Evolutionary conservation across 2,329 filamentous ascomycete species (phyloP), one percentile per base, ranked within the genome.

Genomic region (Myriosclerotinia duriaeana): DNA sequence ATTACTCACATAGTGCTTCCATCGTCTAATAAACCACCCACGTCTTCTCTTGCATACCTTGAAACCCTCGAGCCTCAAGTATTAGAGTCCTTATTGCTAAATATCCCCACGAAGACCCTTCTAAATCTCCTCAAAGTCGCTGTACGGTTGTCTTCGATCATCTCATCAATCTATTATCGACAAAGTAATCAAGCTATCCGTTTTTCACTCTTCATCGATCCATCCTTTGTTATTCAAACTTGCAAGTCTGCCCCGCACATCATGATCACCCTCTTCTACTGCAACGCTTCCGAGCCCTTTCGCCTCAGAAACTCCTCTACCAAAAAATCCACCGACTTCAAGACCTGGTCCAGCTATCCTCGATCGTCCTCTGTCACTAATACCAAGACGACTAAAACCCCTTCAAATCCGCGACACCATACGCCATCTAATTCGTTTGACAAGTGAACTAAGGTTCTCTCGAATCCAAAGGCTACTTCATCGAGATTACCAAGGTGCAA

Each of bases 251-350:
- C n/a, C n/a, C n/a, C n/a, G n/a, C n/a, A 4, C 22, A 44, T 42
- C 12, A 60, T 65, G 63, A 42, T 17, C 7, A 36, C 54, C 0
- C n/a, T 65, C 34, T 65, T 65, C 20, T 65, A 34, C 54, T 65
- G 63, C 12, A 12, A 11, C 12, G 59, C 44, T 9, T 5, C 14
- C 4, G 12, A 26, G 14, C 11, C 53, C 11, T 53, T 52, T 20
- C 34, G 53, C 63, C 63, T 4, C n/a, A 53, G 34, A 3, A 52
- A 15, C 54, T 65, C 17, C 34, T 38, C 8, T 54, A 65, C 12
- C 38, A 65, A 34, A 9, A 53, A 60, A n/a, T 65, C 53, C 34
- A 50, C 46, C 6, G 46, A n/a, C n/a, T 53, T 52, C 36, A 50
- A 50, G 15, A 26, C n/a, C 11, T 65, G 34, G 44, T 44, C 63